These are phyloP conservation scores for Coemansia sp. DNA, from an alignment of 192 early-diverging fungal species.

Conservation along the genomic window DNA sequence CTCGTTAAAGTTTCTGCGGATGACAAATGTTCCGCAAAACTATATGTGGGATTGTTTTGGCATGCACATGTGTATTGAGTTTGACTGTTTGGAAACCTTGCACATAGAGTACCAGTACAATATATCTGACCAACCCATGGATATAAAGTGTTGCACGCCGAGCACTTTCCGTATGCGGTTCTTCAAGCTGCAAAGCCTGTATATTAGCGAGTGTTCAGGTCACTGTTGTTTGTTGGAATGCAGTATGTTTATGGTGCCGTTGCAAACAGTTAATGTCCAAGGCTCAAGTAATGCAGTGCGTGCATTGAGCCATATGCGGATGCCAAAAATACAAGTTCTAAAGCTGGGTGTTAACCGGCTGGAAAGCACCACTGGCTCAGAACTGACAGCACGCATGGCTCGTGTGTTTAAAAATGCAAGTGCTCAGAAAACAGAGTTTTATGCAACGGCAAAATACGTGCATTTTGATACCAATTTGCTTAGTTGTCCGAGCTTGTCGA, in stretches of 20 bases:
- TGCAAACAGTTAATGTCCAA: background rate
- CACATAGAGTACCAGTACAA: background rate
- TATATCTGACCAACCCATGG: background rate
- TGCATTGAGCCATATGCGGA: background rate
- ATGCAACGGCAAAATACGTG: background rate
- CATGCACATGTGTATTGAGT: background rate
- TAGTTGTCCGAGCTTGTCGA: background rate
- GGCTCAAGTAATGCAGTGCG: background rate
- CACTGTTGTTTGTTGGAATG: slow-evolving; percentile 5
- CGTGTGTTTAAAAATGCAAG: background rate
- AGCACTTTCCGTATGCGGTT: background rate
- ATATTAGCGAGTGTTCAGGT: background rate
- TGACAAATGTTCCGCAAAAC: background rate
- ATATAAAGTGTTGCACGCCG: background rate
- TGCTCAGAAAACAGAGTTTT: background rate
- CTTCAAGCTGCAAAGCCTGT: background rate
- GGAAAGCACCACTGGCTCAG: background rate
- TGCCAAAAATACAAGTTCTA: background rate
- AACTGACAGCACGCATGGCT: background rate
- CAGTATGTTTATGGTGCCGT: background rate
- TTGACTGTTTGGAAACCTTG: background rate
- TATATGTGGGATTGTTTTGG: slow-evolving; percentile 6
- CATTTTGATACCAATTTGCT: background rate
- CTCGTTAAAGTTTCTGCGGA: slow-evolving; percentile 8
- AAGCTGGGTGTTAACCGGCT: background rate